These are phyloP conservation scores for Aspergillus baeticus DNA, from an alignment of 495 filamentous ascomycete genomes.

Conservation along the genomic window DNA sequence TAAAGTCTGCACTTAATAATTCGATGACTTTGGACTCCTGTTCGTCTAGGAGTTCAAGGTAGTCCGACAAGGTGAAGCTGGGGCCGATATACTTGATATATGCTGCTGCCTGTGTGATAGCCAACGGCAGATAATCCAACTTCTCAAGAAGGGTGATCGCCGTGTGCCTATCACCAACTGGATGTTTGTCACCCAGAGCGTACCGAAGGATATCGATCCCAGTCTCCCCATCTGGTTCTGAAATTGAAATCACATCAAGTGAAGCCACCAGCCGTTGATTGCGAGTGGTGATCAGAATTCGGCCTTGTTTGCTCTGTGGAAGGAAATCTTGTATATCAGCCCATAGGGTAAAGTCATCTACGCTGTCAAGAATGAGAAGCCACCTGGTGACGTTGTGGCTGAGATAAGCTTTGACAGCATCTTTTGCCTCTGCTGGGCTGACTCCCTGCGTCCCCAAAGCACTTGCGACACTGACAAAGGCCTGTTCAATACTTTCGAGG, in stretches of 20 bases:
- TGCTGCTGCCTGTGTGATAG: background rate
- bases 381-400: background rate
- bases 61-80: slow-evolving; percentile 26
- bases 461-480: background rate
- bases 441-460: background rate
- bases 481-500: background rate
- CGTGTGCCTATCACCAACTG: slow-evolving; percentile 18
- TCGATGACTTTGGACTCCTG: slow-evolving; percentile 36
- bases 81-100: background rate
- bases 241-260: no score
- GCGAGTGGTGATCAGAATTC: background rate
- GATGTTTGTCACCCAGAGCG: background rate
- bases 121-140: background rate
- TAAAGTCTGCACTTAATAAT: slow-evolving; percentile 51
- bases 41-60: slow-evolving; percentile 41
- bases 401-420: background rate
- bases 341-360: background rate
- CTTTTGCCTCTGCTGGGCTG: background rate
- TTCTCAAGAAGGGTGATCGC: slow-evolving; percentile 17
- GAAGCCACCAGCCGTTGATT: background rate
- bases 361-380: slow-evolving; percentile 2
- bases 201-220: background rate
- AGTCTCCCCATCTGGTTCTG: background rate
- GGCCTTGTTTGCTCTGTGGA: background rate
- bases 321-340: background rate